Percentiles rank a stretch among this genome's conserved stretches.
phyloP scores from a whole-genome alignment of 225 moss, liverwort and hornwort genomes.

The Marchantia polymorpha region DNA sequence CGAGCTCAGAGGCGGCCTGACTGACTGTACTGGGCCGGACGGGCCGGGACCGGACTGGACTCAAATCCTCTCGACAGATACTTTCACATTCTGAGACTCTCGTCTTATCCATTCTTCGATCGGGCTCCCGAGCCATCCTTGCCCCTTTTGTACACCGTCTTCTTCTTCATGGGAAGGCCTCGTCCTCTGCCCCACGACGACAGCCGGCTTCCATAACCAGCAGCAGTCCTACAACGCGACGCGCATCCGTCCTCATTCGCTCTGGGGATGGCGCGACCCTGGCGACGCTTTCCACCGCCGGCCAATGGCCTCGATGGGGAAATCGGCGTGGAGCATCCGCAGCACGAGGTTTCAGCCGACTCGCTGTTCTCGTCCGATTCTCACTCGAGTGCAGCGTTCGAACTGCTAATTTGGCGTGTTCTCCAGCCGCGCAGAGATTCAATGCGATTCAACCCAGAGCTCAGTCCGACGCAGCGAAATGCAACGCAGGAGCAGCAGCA shows the following conservation, averaged over 20 bases:
- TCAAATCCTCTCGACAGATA: background rate
- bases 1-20: background rate
- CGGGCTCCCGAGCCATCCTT: background rate
- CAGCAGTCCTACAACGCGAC: background rate
- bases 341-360: background rate
- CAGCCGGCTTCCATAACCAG: background rate
- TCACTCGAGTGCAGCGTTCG: background rate
- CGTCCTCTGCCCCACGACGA: background rate
- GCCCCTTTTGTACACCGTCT: background rate
- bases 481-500: too few relatives aligned
- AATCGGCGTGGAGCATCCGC: background rate
- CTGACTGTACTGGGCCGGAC: background rate
- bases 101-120: constrained; percentile 3
- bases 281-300: background rate
- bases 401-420: background rate
- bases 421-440: background rate
- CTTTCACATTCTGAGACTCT: background rate
- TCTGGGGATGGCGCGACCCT: too few relatives aligned
- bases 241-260: background rate
- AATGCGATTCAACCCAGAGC: too few relatives aligned
- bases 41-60: background rate
- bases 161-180: too few relatives aligned
- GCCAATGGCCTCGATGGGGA: background rate
- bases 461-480: too few relatives aligned
- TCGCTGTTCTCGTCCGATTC: background rate